phyloP scores from a whole-genome alignment of 306 rosid genomes.

The Inga oerstediana region DNA sequence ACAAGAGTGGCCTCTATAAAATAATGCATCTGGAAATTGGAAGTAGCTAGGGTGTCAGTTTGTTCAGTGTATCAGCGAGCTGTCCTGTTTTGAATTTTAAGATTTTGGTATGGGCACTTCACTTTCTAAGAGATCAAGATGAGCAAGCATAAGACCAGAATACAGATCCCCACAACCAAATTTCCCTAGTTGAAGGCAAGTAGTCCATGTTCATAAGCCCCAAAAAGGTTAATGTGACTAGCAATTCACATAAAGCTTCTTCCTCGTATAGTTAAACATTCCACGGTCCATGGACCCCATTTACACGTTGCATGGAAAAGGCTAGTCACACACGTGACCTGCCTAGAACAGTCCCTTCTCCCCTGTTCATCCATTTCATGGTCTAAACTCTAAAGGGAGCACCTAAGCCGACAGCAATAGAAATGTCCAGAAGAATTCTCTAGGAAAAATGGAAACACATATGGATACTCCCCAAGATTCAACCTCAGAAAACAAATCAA shows the following conservation, averaged over 20 bases:
- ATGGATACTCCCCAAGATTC: neutral
- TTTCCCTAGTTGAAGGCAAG: neutral
- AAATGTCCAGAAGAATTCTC: neutral
- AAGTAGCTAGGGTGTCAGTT: neutral
- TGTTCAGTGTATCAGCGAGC: neutral
- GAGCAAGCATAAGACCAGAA: neutral
- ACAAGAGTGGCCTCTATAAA: neutral
- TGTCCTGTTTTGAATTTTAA: neutral
- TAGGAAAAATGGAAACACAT: neutral
- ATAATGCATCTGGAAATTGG: neutral
- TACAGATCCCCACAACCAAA: neutral
- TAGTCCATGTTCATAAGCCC: neutral
- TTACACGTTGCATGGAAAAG: neutral
- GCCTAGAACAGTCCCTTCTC: neutral
- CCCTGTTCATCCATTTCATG: neutral
- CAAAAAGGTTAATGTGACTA: neutral
- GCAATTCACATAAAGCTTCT: neutral
- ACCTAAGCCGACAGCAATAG: neutral
- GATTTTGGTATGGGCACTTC: neutral
- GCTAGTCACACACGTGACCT: neutral
- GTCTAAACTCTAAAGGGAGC: neutral
- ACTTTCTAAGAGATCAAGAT: neutral
- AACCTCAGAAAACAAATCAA: conserved; percentile 4
- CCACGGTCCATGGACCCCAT: neutral
- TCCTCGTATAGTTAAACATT: neutral